Evolutionary conservation across 2,329 filamentous ascomycete genomes (phyloP), one percentile per base, ranked within the genome.

Genomic region (Penicillium sp.): DNA sequence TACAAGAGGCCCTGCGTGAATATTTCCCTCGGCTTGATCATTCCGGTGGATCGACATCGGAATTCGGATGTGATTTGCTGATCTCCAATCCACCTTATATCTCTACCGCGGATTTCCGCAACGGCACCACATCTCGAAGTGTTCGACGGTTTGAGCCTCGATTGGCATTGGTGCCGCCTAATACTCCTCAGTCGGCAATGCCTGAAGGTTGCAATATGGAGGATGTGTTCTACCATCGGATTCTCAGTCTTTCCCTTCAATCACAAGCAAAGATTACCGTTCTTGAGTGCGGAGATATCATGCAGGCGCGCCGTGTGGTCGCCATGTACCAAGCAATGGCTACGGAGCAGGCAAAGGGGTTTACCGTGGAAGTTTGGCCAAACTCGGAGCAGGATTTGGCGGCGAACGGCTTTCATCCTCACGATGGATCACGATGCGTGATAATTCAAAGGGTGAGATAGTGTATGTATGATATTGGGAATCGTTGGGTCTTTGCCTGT

Each of bases 21-120:
- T 44, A 27, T 9, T 48, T 45, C 20, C 27, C 48, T 15, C 49
- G 22, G 8, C n/a, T 14, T 8, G 45, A 23, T 26, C 23, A 31
- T 26, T 33, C 33, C 6, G n/a, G 4, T 27, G 29, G 26, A 27
- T 8, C 49, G 26, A 23, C 22, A 9, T 35, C 29, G n/a, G 23
- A 45, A 20, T 37, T 37, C 23, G 47, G 53, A 22, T 75, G 73
- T 67, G 86, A 95, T 58, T 75, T 97, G 4, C 74, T 99, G 1
- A 83, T 94, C 33, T 89, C 89, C 1, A 99, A 99, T 67, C 94
- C 94, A 15, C 94, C 94, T 0, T 97, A 97, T 70, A 87, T 97
- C 49, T 95, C 92, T 2, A 76, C 79, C 0, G 62, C 69, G 3
- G 83, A 82, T 7, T 92, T 89, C 66, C 73, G 57, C 6, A 64